phyloP scores from a whole-genome alignment of 108 stramenopile species.

The Pseudonitzschia delicatissima region DNA sequence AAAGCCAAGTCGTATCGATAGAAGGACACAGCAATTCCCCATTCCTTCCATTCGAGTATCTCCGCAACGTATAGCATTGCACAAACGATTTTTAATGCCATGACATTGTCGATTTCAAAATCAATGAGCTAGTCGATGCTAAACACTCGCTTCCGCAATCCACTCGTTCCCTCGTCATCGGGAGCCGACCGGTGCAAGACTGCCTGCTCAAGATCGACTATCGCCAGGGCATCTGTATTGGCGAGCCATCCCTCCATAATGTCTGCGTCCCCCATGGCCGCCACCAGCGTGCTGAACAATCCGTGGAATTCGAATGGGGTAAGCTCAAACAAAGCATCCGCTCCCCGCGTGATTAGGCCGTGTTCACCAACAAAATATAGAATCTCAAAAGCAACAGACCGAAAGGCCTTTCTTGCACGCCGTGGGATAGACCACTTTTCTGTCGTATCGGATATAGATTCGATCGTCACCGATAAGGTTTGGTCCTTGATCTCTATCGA shows the following conservation, averaged over 20 bases:
- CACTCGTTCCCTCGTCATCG: background rate
- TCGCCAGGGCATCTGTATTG: slow-evolving; percentile 66
- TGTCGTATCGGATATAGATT: slow-evolving; percentile 48
- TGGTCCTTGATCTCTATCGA: slow-evolving; percentile 65
- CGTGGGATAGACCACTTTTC: slow-evolving; percentile 85
- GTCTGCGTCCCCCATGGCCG: slow-evolving; percentile 79
- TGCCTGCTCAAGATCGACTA: slow-evolving; percentile 46
- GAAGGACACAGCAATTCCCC: too few species aligned
- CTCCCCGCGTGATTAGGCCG: slow-evolving; percentile 70
- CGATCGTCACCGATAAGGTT: slow-evolving; percentile 65
- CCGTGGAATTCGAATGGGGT: slow-evolving; percentile 74
- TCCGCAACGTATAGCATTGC: too few species aligned
- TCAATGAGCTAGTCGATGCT: background rate
- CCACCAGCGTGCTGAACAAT: slow-evolving; percentile 75
- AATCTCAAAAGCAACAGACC: slow-evolving; percentile 72
- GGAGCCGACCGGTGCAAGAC: slow-evolving; percentile 9
- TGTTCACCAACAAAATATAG: slow-evolving; percentile 84
- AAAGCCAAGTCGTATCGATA: too few species aligned
- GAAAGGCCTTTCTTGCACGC: slow-evolving; percentile 77
- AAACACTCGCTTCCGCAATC: background rate
- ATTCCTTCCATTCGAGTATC: too few species aligned
- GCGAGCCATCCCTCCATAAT: slow-evolving; percentile 81
- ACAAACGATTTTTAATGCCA: too few species aligned
- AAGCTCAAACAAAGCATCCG: slow-evolving; percentile 66
- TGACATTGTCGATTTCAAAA: too few species aligned